A percentile compares a stretch with the other conserved stretches of the same genome.
These are phyloP conservation scores for Eucalyptus urophylla DNA, from an alignment of 345 rosid genomes.

Conservation along the genomic window DNA sequence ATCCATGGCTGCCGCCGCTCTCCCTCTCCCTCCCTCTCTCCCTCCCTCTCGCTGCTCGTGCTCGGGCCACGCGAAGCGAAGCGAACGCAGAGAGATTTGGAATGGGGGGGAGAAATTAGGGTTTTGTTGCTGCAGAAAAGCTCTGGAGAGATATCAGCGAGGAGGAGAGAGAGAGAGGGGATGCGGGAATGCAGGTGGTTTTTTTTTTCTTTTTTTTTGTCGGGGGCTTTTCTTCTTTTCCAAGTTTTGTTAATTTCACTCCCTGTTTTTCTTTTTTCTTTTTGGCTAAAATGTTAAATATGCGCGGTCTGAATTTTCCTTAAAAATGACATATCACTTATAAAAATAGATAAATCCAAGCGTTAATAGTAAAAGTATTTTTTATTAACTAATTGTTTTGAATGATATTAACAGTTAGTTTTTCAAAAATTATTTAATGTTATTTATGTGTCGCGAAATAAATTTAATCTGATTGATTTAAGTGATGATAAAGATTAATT, in stretches of 20 bases:
- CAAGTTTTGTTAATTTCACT: not conserved
- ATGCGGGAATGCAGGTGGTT: not conserved
- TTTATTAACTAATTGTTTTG: not conserved
- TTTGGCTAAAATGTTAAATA: too few species aligned
- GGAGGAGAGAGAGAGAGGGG: not conserved
- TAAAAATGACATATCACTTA: not conserved
- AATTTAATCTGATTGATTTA: not conserved
- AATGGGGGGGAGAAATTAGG: not conserved
- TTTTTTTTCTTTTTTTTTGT: not conserved
- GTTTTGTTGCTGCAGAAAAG: not conserved
- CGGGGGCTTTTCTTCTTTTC: not conserved
- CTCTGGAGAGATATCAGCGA: not conserved
- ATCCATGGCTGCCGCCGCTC: slow-evolving; percentile 35
- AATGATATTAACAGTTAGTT: accelerated
- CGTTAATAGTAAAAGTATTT: accelerated
- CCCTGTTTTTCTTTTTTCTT: accelerated
- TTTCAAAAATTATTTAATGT: not conserved
- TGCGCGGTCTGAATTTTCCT: too few species aligned
- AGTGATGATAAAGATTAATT: not conserved
- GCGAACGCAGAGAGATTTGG: not conserved
- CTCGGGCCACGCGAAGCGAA: not conserved
- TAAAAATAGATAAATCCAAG: not conserved
- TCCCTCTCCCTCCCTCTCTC: not conserved
- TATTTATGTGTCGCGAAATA: accelerated
- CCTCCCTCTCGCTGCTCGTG: not conserved